Evolutionary conservation across 768 basidiomycete genomes (phyloP).

Genomic region (Serendipita vermifera): DNA sequence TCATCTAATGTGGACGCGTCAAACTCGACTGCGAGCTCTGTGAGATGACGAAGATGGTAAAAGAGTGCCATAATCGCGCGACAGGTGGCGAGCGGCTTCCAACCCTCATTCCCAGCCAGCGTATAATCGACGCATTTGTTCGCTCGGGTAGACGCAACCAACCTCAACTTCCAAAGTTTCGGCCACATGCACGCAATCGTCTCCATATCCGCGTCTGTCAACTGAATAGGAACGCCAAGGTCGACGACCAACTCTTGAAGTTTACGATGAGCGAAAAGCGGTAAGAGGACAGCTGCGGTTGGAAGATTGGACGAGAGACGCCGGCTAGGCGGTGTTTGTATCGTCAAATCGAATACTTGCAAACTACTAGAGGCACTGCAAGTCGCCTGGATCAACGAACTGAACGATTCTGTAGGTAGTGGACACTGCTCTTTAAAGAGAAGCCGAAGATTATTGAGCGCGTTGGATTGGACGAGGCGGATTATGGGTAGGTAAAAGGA

Average conservation of each 20-base stretch:
- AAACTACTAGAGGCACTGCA: neutral
- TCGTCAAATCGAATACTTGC: neutral
- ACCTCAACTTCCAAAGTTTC: neutral
- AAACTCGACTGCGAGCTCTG: neutral
- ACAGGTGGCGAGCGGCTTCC: neutral
- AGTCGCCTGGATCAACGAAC: neutral
- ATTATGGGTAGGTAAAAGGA: conserved; percentile 29
- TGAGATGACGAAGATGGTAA: neutral
- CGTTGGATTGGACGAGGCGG: conserved; percentile 25
- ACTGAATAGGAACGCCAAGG: neutral
- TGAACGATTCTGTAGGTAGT: neutral
- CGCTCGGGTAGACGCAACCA: neutral
- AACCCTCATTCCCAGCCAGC: too few species aligned
- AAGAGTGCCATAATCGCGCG: neutral
- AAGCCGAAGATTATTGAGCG: neutral
- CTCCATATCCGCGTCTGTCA: neutral
- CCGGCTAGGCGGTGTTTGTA: neutral
- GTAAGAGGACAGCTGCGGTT: neutral
- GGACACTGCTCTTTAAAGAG: neutral
- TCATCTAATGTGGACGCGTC: neutral
- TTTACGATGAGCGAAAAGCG: conserved; percentile 1
- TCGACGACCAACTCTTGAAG: neutral
- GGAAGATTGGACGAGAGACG: conserved; percentile 1
- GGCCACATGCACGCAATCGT: conserved; percentile 2
- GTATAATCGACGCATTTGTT: too few species aligned